These are phyloP conservation scores for Omphalotus guepiniiformis DNA, from an alignment of 768 basidiomycete genomes.

Conservation along the genomic window DNA sequence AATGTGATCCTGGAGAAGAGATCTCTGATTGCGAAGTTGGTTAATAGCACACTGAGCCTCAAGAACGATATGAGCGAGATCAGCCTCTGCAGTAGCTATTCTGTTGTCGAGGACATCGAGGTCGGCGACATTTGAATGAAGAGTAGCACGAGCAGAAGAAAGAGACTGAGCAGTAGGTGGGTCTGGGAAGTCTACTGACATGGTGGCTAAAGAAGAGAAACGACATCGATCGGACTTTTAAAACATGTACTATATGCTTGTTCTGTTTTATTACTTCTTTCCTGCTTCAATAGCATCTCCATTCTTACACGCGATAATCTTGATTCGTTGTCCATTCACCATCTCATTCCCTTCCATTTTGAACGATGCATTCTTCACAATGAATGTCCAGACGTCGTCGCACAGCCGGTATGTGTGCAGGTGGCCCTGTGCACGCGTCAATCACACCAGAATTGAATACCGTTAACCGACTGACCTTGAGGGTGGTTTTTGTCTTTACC, in stretches of 20 bases:
- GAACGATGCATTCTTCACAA: conserved; percentile 87
- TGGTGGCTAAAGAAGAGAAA: too few species aligned
- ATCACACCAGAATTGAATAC: neutral
- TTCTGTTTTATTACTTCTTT: conserved; percentile 65
- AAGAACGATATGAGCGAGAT: neutral
- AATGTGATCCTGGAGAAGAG: neutral
- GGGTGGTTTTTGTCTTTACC: conserved; percentile 91
- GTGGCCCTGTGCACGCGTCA: conserved; percentile 56
- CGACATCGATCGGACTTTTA: too few species aligned
- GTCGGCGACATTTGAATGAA: neutral
- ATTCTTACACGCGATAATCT: conserved; percentile 98
- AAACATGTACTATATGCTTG: too few species aligned
- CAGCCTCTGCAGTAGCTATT: neutral
- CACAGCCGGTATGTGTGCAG: conserved; percentile 88
- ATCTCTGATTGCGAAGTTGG: neutral
- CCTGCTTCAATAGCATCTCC: conserved; percentile 81
- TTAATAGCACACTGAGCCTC: neutral
- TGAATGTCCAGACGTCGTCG: conserved; percentile 99
- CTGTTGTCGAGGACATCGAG: neutral
- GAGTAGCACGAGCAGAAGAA: neutral
- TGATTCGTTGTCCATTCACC: conserved; percentile 74
- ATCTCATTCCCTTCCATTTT: conserved; percentile 93
- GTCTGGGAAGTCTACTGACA: too few species aligned
- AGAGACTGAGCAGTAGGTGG: neutral
- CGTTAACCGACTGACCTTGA: conserved; percentile 58